Conservation (phyloP, 208 protist species). For the Leishmania aethiopica region DNA sequence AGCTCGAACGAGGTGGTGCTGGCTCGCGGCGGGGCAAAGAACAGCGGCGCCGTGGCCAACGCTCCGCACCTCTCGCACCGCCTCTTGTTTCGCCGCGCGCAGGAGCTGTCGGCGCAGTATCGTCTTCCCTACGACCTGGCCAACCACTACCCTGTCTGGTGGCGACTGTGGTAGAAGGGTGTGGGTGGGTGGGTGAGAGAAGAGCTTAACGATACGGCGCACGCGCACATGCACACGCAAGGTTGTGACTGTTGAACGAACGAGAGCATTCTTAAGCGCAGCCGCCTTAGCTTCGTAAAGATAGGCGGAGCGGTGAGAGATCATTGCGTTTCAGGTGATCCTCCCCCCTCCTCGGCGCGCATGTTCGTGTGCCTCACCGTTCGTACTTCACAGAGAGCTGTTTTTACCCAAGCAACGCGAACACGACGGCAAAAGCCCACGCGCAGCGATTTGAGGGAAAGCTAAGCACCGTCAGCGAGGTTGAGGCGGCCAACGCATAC, state of each 20-base stretch:
- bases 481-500: background rate
- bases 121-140: conserved; percentile 76
- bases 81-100: conserved; percentile 59
- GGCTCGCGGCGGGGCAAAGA: conserved; percentile 35
- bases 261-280: background rate
- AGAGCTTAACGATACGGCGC: background rate
- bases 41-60: conserved; percentile 4
- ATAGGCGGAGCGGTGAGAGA: background rate
- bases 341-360: background rate
- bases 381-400: background rate
- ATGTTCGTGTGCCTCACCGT: background rate
- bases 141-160: conserved; percentile 79
- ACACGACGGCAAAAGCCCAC: background rate
- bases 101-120: conserved; percentile 55
- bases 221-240: background rate
- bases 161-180: conserved; percentile 66
- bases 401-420: background rate
- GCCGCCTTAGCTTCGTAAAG: background rate
- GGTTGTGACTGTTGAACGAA: background rate
- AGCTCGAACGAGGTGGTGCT: conserved; percentile 84
- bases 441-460: background rate
- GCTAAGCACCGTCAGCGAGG: background rate
- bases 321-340: background rate
- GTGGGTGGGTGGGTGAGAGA: background rate
- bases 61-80: conserved; percentile 50